phyloP scores from a whole-genome alignment of 2,329 filamentous ascomycete genomes.

The Kalaharituber pfeilii region DNA sequence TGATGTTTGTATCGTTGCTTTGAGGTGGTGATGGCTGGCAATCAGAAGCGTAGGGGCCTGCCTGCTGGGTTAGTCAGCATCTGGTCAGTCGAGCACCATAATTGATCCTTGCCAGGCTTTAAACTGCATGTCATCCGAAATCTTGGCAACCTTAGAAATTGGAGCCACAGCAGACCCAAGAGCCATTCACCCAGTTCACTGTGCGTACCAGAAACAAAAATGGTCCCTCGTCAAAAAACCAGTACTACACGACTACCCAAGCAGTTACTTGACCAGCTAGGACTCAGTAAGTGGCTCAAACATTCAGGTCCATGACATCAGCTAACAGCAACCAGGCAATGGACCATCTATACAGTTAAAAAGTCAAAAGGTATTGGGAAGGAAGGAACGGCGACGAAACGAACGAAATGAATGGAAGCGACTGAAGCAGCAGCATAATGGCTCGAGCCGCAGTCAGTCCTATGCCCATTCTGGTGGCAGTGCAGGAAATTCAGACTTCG shows the following conservation, averaged over 20 bases:
- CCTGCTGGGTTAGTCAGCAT: too few species aligned
- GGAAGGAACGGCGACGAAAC: slow-evolving; percentile 51
- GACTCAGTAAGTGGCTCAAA: slow-evolving; percentile 8
- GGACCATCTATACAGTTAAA: slow-evolving; percentile 3
- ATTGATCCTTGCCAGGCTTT: too few species aligned
- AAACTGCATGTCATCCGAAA: too few species aligned
- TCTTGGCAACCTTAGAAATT: neutral
- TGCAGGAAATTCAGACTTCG: slow-evolving; percentile 15
- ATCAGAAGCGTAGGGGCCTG: too few species aligned
- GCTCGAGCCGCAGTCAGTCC: slow-evolving; percentile 9
- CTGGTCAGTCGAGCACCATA: too few species aligned
- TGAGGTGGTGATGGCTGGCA: too few species aligned
- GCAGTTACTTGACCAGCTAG: slow-evolving; percentile 14
- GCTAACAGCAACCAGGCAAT: slow-evolving; percentile 1
- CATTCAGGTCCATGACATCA: neutral
- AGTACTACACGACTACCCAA: slow-evolving; percentile 17
- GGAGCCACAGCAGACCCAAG: too few species aligned
- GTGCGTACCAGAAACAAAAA: neutral
- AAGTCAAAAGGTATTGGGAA: slow-evolving; percentile 18
- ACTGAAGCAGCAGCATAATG: slow-evolving; percentile 14
- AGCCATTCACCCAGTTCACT: too few species aligned
- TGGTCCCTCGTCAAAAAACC: neutral
- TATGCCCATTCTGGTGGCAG: neutral
- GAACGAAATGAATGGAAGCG: slow-evolving; percentile 45
- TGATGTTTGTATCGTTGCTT: too few species aligned